Conservation (phyloP, 345 rosid genomes). For the Eucalyptus pauciflora region DNA sequence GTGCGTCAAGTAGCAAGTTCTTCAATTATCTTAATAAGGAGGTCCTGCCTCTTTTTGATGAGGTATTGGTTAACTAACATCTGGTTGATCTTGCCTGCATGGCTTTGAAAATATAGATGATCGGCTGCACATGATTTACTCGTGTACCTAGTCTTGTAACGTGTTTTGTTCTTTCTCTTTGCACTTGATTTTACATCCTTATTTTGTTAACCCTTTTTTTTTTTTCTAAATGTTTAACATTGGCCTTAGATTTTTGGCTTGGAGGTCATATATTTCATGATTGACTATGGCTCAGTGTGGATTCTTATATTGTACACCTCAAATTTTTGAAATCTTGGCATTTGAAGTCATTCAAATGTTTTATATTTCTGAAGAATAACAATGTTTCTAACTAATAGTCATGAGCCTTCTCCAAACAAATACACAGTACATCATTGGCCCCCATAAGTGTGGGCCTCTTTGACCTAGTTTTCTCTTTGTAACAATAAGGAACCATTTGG, state of each 20-base stretch:
- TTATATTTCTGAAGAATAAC: not conserved
- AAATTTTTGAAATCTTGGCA: not conserved
- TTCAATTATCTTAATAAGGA: constrained; percentile 83
- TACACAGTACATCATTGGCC: not conserved
- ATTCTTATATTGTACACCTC: not conserved
- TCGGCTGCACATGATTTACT: not conserved
- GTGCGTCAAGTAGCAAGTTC: constrained; percentile 88
- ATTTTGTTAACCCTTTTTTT: not conserved
- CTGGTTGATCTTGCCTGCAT: not conserved
- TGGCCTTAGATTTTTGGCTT: not conserved
- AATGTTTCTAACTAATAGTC: not conserved
- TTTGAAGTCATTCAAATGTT: not conserved
- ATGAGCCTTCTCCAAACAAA: not conserved
- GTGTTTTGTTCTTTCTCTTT: not conserved
- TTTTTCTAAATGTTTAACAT: not conserved
- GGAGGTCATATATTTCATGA: not conserved
- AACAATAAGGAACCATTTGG: not conserved
- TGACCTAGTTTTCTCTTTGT: not conserved
- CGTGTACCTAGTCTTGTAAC: not conserved
- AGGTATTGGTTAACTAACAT: constrained; percentile 31
- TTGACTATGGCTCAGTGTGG: not conserved
- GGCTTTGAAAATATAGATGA: not conserved
- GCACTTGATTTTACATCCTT: not conserved
- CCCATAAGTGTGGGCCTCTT: not conserved
- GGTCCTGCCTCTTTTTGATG: constrained; percentile 78